Conservation (phyloP, 345 rosid species). For the Theobroma cacao region DNA sequence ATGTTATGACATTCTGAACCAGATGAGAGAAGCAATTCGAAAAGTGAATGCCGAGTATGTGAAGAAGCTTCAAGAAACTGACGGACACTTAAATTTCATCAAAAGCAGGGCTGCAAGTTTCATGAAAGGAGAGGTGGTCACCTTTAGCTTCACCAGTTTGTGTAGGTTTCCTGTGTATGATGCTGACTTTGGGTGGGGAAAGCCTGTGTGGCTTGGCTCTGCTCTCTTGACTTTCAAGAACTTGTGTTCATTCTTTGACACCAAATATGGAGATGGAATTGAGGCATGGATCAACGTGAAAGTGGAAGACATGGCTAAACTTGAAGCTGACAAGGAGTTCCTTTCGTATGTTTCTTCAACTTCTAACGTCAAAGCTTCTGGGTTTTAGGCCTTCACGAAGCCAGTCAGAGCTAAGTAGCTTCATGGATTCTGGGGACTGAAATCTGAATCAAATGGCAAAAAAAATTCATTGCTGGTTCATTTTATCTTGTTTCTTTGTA, state of each 20-base stretch:
- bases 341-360: slow-evolving; percentile 5
- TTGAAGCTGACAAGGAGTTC: slow-evolving; percentile 25
- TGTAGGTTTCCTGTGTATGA: slow-evolving; percentile 38
- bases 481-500: neutral
- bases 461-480: neutral
- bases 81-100: slow-evolving; percentile 21
- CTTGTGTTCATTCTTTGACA: slow-evolving; percentile 24
- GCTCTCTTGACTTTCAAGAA: slow-evolving; percentile 23
- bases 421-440: neutral
- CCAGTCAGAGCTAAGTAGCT: neutral
- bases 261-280: slow-evolving; percentile 25
- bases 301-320: slow-evolving; percentile 29
- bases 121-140: slow-evolving; percentile 22
- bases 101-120: neutral
- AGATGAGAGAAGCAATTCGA: slow-evolving; percentile 28
- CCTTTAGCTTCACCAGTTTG: slow-evolving; percentile 32
- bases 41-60: slow-evolving; percentile 26
- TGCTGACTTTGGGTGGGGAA: slow-evolving; percentile 41
- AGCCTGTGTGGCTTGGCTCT: slow-evolving; percentile 26
- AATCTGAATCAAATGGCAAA: neutral
- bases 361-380: neutral
- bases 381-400: neutral
- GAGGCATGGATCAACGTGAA: slow-evolving; percentile 27
- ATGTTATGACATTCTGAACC: slow-evolving; percentile 14
- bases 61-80: slow-evolving; percentile 26